Evolutionary conservation across 2,329 filamentous ascomycete genomes (phyloP), one percentile per base, ranked within the genome.

Genomic region (Akanthomyces lecanii): DNA sequence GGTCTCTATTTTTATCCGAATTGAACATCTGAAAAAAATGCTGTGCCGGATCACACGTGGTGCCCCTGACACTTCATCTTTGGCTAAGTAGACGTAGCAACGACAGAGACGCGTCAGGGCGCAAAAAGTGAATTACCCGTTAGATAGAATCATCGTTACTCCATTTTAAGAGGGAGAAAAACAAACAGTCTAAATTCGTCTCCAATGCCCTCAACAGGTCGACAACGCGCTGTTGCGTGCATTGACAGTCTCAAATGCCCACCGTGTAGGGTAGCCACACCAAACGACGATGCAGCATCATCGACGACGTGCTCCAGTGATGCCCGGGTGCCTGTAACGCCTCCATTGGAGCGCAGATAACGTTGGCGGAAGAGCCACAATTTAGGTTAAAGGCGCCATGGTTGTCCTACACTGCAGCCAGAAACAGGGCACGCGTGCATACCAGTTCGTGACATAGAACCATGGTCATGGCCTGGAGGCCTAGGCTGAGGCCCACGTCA

Each of bases 401-500:
- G 5, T 18, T 42, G 21, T 25, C 21, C 23, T 44, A 18, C 6
- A 40, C 21, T 51, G 16, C 6, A 21, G 28, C 30, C 14, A 33
- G 21, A n/a, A 57, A 1, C 47, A 60, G 52, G 57, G 57, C 47
- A 36, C 18, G 36, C 45, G 38, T 25, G 45, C 47, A 50, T 23
- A 18, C 44, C 30, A 42, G 55, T 23, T 44, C 14, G 42, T 25
- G 21, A 28, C 30, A 40, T 6, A 2, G 21, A n/a, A n/a, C 33
- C 30, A 44, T 23, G 18, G 58, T 18, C n/a, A 18, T 48, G 30
- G 56, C 30, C 16, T 42, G 57, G 57, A 42, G 45, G 36, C 47
- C 36, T 33, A 36, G 18, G 48, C 45, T 36, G 4, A 50, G 44
- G 53, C 61, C 42, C 44, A 56, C 61, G 61, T 56, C 53, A 61